Conservation (phyloP, 2,329 filamentous ascomycete species). For the Ophiocordyceps unilateralis region DNA sequence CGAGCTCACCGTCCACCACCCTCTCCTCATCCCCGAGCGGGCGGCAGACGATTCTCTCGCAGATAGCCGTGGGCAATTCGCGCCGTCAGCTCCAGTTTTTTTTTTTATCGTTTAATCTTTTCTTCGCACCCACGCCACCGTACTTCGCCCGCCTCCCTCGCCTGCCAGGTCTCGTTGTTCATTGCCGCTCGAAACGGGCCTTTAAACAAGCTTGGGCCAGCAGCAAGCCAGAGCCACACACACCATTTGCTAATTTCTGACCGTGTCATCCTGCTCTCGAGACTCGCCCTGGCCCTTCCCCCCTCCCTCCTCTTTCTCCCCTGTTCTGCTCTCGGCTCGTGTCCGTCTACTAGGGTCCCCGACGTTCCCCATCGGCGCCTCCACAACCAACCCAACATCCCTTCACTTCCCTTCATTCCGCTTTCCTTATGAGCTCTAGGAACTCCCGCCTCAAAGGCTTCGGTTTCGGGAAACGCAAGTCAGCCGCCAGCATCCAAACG, state of each 20-base stretch:
- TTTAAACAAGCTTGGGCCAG: conserved; percentile 1
- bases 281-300: neutral
- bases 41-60: neutral
- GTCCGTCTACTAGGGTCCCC: neutral
- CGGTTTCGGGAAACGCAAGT: conserved; percentile 69
- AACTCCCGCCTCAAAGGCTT: conserved; percentile 65
- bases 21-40: neutral
- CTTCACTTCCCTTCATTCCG: conserved; percentile 5
- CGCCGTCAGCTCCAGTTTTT: neutral
- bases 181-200: neutral
- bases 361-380: neutral
- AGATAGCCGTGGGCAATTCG: neutral
- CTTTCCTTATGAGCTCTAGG: conserved; percentile 53
- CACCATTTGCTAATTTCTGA: neutral
- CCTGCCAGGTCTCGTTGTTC: neutral
- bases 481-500: conserved; percentile 41
- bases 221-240: conserved; percentile 1
- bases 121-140: neutral
- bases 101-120: neutral
- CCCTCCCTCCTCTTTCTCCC: conserved; percentile 1
- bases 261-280: neutral
- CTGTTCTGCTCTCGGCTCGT: neutral
- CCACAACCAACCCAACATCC: neutral
- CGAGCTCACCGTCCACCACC: neutral
- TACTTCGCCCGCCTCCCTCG: too few species aligned